Percentiles rank a stretch among this genome's conserved stretches.
These are phyloP conservation scores for Mytilinidion resinicola DNA, from an alignment of 495 filamentous ascomycete genomes.

Conservation along the genomic window DNA sequence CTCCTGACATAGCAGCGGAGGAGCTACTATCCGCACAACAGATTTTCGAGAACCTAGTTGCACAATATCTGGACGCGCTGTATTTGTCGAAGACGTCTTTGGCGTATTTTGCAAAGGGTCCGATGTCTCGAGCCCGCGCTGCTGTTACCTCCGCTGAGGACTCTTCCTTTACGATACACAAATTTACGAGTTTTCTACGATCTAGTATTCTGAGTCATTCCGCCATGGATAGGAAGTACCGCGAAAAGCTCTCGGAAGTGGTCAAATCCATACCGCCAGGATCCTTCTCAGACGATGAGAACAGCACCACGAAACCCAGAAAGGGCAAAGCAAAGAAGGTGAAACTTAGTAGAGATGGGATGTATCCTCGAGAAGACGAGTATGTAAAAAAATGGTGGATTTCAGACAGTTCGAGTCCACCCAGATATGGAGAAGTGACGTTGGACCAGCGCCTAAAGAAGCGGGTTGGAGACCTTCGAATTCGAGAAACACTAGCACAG, in stretches of 20 bases:
- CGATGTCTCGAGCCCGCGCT: constrained; percentile 77
- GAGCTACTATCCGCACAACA: constrained; percentile 48
- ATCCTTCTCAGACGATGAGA: constrained; percentile 55
- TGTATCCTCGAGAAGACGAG: constrained; percentile 70
- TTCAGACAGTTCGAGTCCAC: constrained; percentile 3
- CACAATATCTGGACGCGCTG: constrained; percentile 80
- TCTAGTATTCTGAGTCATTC: constrained; percentile 64
- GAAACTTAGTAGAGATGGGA: constrained; percentile 66
- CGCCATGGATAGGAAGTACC: constrained; percentile 82
- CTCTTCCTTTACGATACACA: constrained; percentile 30
- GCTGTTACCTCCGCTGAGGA: constrained; percentile 59
- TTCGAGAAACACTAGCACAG: constrained; percentile 73
- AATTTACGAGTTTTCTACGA: constrained; percentile 63
- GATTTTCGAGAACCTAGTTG: constrained; percentile 60
- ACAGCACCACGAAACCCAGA: constrained; percentile 38
- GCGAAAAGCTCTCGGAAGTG: constrained; percentile 63
- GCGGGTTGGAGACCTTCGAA: constrained; percentile 58
- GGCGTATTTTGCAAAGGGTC: constrained; percentile 96
- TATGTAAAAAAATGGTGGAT: constrained; percentile 76
- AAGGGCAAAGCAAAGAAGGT: constrained; percentile 55
- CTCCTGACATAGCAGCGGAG: neutral
- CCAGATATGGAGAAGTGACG: neutral
- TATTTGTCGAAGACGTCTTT: constrained; percentile 90
- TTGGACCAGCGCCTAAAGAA: constrained; percentile 42
- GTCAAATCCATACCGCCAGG: constrained; percentile 56